A percentile compares a stretch with the other conserved stretches of the same genome.
Evolutionary conservation across 2,329 filamentous ascomycete genomes (phyloP).

Genomic region (Sordariomycetes sp.): DNA sequence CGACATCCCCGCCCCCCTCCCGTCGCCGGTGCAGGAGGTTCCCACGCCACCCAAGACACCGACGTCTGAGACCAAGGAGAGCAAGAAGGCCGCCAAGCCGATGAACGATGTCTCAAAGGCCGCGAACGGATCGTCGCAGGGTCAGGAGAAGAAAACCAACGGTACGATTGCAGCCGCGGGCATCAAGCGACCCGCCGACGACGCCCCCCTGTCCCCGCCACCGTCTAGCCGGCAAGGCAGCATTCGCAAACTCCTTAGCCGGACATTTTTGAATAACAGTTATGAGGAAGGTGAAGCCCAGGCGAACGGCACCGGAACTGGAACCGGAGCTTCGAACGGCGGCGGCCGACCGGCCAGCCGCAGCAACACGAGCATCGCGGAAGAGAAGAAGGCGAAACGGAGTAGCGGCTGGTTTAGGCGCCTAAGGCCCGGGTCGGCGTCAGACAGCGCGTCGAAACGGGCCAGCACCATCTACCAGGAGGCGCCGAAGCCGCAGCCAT

Average conservation of each 20-base stretch:
- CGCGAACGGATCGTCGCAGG: conserved; percentile 10
- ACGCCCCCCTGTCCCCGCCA: conserved; percentile 37
- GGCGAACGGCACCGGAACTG: conserved; percentile 19
- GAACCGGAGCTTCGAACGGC: conserved; percentile 16
- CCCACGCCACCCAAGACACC: conserved; percentile 27
- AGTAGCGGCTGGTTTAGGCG: conserved; percentile 46
- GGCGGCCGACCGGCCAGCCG: conserved; percentile 34
- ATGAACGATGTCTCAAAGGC: conserved; percentile 11
- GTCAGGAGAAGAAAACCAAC: conserved; percentile 16
- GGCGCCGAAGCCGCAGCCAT: conserved; percentile 5
- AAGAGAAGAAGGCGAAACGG: conserved; percentile 40
- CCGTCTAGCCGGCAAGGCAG: conserved; percentile 38
- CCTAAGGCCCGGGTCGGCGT: conserved; percentile 23
- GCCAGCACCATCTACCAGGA: conserved; percentile 27
- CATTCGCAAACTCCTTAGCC: conserved; percentile 44
- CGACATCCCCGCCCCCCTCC: conserved; percentile 43
- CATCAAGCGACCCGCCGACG: conserved; percentile 35
- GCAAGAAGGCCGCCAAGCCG: conserved; percentile 7
- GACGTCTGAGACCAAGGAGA: conserved; percentile 11
- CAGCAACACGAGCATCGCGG: conserved; percentile 30
- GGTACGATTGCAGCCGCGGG: conserved; percentile 22
- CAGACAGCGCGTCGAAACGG: conserved; percentile 22
- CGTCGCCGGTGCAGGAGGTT: conserved; percentile 37
- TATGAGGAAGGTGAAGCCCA: conserved; percentile 34
- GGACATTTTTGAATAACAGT: conserved; percentile 37